Conservation (phyloP, 768 basidiomycete genomes). For the Inosperma sp. region DNA sequence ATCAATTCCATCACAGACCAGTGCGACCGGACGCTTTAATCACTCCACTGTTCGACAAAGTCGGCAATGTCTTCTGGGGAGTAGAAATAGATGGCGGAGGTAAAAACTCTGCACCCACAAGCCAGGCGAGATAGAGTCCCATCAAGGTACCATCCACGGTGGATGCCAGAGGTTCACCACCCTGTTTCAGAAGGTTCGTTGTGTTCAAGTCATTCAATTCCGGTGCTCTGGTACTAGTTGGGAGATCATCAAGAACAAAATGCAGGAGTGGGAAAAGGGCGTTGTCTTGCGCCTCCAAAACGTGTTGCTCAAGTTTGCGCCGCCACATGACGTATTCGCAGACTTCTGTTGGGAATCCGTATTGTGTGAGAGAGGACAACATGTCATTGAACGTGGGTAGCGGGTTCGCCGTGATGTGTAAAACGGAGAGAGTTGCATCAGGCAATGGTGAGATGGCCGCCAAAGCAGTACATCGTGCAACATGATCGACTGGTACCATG, state of each 20-base stretch:
- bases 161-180: conserved; percentile 33
- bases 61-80: conserved; percentile 47
- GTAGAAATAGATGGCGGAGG: conserved; percentile 42
- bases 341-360: conserved; percentile 74
- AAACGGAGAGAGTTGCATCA: conserved; percentile 47
- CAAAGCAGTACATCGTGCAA: conserved; percentile 75
- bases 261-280: conserved; percentile 96
- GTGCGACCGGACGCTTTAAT: conserved; percentile 69
- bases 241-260: conserved; percentile 95
- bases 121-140: conserved; percentile 90
- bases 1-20: conserved; percentile 40
- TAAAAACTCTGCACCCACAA: conserved; percentile 81
- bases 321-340: conserved; percentile 94
- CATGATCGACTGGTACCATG: conserved; percentile 97
- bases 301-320: conserved; percentile 88
- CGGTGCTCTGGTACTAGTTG: conserved; percentile 92
- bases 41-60: conserved; percentile 33
- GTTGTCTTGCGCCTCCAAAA: conserved; percentile 91
- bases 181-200: conserved; percentile 48
- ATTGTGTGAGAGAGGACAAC: conserved; percentile 63
- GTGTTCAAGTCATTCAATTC: conserved; percentile 88
- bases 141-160: conserved; percentile 76
- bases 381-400: conserved; percentile 87
- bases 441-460: conserved; percentile 62
- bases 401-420: conserved; percentile 85